Base-by-base conservation (phyloP, 2,329 filamentous ascomycete genomes). In the Lecanicillium sp. region DNA sequence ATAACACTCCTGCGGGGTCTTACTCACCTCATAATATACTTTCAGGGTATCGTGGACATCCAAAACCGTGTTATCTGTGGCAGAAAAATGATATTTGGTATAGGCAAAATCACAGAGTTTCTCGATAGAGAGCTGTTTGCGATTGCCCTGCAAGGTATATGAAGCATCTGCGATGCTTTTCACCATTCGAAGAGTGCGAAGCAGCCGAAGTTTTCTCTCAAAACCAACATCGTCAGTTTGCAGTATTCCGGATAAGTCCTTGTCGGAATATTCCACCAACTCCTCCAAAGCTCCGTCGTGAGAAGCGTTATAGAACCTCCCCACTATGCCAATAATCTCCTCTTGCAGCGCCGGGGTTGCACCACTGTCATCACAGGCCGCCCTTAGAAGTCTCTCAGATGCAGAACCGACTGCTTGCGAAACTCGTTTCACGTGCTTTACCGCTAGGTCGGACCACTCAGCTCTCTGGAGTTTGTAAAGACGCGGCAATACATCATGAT, bases 1-100 rank as follows among this genome's bases (percentile, higher is more conserved):
- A n/a, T n/a, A n/a, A n/a, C n/a, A n/a, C n/a, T n/a, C n/a, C n/a
- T 15, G 16, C 12, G 12, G 4, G 25, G 3, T 5, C 0, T 5
- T 14, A 29, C 46, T 22, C 50, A 60, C 58, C 47, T 61, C 46
- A 29, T 63, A 63, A 14, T 64, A 64, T 0, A 57, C 56, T 22
- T 56, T 59, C 9, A 63, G 45, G 2, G 59, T 43, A 22, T 63
- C 59, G 20, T 64, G 59, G 0, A 63, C 53, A 13, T 60, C 56
- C 5, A 56, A 31, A 9, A 52, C 40, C 37, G 55, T 58, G 28
- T 58, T 61, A 7, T 51, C 43, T 3, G 35, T 7, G 2, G 46
- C 27, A 2, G 40, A 47, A 0, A 43, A 45, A 2, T 49, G 48
- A 0, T 44, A 33, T 0, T 39, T 34, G 0, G 45, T 30, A 5